Evolutionary conservation across 345 rosid species (phyloP), one percentile per base, ranked within the genome.

Genomic region (Barbarea vulgaris): DNA sequence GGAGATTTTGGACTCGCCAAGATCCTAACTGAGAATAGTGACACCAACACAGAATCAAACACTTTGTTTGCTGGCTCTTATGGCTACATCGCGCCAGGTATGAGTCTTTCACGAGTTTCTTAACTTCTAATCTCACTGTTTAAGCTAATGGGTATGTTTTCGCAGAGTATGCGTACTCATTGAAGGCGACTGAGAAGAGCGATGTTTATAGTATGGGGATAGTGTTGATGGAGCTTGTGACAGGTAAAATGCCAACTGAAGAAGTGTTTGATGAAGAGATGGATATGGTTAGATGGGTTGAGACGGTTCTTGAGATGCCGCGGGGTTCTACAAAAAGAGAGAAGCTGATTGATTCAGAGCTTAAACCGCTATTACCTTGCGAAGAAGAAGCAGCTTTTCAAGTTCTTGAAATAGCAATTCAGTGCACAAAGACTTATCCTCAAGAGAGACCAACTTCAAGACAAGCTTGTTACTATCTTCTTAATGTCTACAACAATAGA

Each of bases 1-100:
- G 98, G 98, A 27, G 97, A 95, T 84, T 95, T 95, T 13, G 99
- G 99, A 28, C 83, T 95, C 0, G 99, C 99, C 3, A 95, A 89
- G 82, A 79, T 88, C 18, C 62, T 90, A 0, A 80, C 72, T 7
- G 97, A 88, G 77, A 82, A 73, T 30, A 15, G 56, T 8, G 89
- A 89, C 47, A 82, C 92, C 18, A 81, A 80, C 76, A 85, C 97
- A 41, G 97, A 90, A 62, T 87, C 98, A 6, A 83, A 81, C 69
- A 47, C 82, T 13, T 84, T 86, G 87, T 89, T 91, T 71, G 99
- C 99, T 1, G 97, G 97, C 10, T 95, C 99, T 18, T 92, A 89
- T 1, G 99, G 97, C 42, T 95, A 95, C 82, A 88, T 88, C 6
- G 99, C 99, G 0, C 98, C 99, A 79, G 97, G 98, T 91, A 87